These are phyloP conservation scores for Breviolum minutum DNA, from an alignment of 73 alveolate genomes.

Conservation along the genomic window DNA sequence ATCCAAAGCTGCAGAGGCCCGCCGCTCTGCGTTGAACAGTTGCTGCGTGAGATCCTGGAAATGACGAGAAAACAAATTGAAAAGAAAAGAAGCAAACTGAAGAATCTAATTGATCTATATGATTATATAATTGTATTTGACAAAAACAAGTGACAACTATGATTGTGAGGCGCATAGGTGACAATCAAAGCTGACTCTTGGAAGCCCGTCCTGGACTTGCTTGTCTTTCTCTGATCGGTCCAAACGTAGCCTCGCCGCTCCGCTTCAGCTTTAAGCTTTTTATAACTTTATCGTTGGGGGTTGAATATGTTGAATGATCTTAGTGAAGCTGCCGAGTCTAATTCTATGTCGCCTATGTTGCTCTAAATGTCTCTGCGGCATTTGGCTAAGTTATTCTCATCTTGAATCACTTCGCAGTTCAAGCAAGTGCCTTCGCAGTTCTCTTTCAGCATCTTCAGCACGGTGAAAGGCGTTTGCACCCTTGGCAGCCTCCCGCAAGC, in stretches of 20 bases:
- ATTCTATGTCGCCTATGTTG: too few relatives aligned
- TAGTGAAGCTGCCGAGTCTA: too few relatives aligned
- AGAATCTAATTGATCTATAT: too few relatives aligned
- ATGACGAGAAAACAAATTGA: too few relatives aligned
- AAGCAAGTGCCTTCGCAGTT: conserved; percentile 33
- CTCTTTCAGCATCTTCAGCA: conserved; percentile 72
- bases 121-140: too few relatives aligned
- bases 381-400: neutral
- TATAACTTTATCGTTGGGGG: too few relatives aligned
- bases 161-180: too few relatives aligned
- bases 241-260: conserved; percentile 1
- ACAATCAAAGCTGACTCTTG: neutral
- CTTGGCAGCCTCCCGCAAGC: conserved; percentile 30
- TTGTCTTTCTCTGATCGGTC: conserved; percentile 38
- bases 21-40: conserved; percentile 76
- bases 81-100: too few relatives aligned
- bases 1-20: conserved; percentile 28
- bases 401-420: neutral
- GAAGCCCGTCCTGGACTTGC: conserved; percentile 18
- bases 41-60: conserved; percentile 45
- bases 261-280: too few relatives aligned
- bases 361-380: too few relatives aligned
- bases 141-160: too few relatives aligned
- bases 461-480: conserved; percentile 59
- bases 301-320: too few relatives aligned